Base-by-base conservation (phyloP, 164 flowering plant species). In the Chimonanthus salicifolius region DNA sequence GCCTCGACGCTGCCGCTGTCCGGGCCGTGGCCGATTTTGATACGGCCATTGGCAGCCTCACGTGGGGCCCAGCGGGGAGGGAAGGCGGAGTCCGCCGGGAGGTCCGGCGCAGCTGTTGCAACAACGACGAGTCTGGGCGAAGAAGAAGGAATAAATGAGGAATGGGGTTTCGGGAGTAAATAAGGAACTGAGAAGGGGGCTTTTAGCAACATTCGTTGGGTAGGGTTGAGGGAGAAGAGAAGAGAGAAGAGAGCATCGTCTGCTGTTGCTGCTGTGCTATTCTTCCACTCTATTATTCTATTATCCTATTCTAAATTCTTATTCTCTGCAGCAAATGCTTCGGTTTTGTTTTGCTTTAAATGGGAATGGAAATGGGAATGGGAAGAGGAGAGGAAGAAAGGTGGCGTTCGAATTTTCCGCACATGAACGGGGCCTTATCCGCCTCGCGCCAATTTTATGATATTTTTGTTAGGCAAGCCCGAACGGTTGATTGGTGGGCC, bases 201-300 rank as follows among this genome's bases (percentile, higher is more conserved):
- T 72, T 77, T 54, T 8, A 84, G 70, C 73, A 80, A 81, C 90
- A 88, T 88, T 82, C 64, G 75, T 64, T 50, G 72, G 72, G 4
- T 70, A 58, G 63, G 72, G 62, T 44, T 43, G 45, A 43, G 43
- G 13, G 64, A 70, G 72, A 43, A 54, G 64, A 47, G 49, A 43
- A 49, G 58, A 8, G 16, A 69, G 71, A 2, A 3, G 10, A 1
- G 16, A 46, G 16, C 68, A 65, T 65, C 47, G 11, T 43, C 68
- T 6, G 7, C 18, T n/a, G 16, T 6, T n/a, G 10, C 65, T 62
- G 7, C 65, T 13, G 10, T 18, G 8, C 15, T 65, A 7, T 44
- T 65, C 68, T 16, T 16, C 64, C 3, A 18, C 33, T 0, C 33
- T 33, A 33, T 33, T 33, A 0, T 33, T 33, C 33, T 1, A 33